Base-by-base conservation (phyloP, 2,329 filamentous ascomycete genomes). In the Eutypella sp. region DNA sequence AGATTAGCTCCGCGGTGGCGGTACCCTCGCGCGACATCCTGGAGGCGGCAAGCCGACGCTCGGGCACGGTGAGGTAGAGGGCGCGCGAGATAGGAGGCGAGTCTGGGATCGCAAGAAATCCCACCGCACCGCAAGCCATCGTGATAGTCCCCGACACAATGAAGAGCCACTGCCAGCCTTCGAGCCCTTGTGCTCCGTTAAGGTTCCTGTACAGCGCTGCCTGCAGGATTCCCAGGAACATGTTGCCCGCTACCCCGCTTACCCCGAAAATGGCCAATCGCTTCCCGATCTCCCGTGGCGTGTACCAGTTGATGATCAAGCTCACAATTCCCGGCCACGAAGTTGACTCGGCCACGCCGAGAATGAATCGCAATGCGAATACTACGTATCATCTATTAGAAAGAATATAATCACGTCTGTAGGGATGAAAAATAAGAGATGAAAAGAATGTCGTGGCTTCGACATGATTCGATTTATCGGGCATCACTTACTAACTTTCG, bases 261-360 rank as follows among this genome's bases (percentile, higher is more conserved):
- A 69, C 63, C 34, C 70, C 70, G 47, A 73, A 68, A 47, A 71
- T 67, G 43, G 70, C 68, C 23, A 73, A 61, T 36, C 69, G 61
- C 22, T 64, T 52, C 29, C 63, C 54, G 34, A 69, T 52, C 53
- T 67, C 65, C 50, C 68, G 67, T 16, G 71, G 65, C 0, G 71
- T 74, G 57, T 76, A 77, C 64, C 72, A 77, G 44, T 73, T 69
- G 19, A 69, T 69, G 5, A 76, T 63, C 27, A 74, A 67, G 42
- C 72, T 49, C 16, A 62, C 61, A 16, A 65, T 52, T 2, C 58
- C 59, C 1, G 64, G 60, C 51, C 61, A 66, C 4, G 60, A 66
- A 10, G 58, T 59, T 2, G 59, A 58, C 25, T 61, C 62, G 29
- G 65, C 60, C 8, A 65, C 53, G 1, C 64, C 64, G n/a, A 67